These are phyloP conservation scores for Solanum pimpinellifolium DNA, from an alignment of 257 asterid species.

Conservation along the genomic window DNA sequence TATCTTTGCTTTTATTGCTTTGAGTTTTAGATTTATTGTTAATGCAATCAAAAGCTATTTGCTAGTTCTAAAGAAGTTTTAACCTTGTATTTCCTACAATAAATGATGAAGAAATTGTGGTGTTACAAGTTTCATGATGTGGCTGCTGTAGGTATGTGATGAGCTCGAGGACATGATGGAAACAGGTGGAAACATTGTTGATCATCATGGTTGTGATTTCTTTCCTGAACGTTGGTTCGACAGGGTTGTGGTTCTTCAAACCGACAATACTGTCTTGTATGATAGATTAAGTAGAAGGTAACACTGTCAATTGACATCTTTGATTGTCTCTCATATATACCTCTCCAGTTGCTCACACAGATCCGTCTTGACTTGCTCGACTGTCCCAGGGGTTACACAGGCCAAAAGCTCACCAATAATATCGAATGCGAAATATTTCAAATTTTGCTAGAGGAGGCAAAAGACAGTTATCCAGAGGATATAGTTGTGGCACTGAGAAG, in stretches of 20 bases:
- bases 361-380: neutral
- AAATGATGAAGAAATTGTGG: neutral
- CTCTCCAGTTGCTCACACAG: neutral
- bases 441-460: slow-evolving; percentile 83
- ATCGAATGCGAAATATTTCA: slow-evolving; percentile 86
- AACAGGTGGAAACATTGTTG: slow-evolving; percentile 89
- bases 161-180: slow-evolving; percentile 95
- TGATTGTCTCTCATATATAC: neutral
- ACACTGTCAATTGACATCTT: neutral
- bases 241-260: slow-evolving; percentile 70
- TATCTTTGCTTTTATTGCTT: neutral
- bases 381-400: slow-evolving; percentile 65
- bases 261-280: slow-evolving; percentile 61
- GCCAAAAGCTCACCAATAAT: slow-evolving; percentile 69
- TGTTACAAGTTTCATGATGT: neutral
- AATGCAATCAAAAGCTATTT: neutral
- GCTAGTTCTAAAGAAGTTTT: neutral
- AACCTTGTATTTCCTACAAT: neutral
- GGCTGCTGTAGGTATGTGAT: slow-evolving; percentile 57
- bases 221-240: slow-evolving; percentile 97
- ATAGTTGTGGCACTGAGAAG: slow-evolving; percentile 60
- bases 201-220: slow-evolving; percentile 93
- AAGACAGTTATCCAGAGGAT: slow-evolving; percentile 69
- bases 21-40: neutral
- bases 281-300: slow-evolving; percentile 72